Conservation (phyloP, 2,329 filamentous ascomycete species). For the Beauveria pseudobassiana region DNA sequence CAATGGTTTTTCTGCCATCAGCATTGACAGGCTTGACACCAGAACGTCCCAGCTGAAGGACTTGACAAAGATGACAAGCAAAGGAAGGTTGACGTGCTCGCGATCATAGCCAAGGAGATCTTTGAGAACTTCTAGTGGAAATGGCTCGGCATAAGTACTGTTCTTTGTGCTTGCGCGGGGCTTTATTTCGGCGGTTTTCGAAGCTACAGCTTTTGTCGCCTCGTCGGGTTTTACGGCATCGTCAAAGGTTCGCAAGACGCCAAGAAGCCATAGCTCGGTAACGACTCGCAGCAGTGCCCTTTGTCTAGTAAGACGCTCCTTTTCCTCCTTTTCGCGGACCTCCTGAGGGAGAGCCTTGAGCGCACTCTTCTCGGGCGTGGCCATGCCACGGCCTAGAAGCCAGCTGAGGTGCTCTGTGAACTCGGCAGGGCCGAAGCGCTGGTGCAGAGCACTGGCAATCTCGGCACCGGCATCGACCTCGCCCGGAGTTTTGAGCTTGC, state of each 20-base stretch:
- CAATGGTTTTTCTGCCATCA: conserved; percentile 76
- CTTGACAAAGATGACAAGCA: conserved; percentile 94
- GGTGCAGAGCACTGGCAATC: conserved; percentile 89
- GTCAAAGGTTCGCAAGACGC: conserved; percentile 73
- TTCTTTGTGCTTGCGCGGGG: conserved; percentile 49
- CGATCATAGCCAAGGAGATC: conserved; percentile 90
- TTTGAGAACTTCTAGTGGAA: conserved; percentile 95
- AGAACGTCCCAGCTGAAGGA: conserved; percentile 88
- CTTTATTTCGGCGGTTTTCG: conserved; percentile 57
- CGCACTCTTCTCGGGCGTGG: conserved; percentile 76
- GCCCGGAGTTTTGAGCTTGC: conserved; percentile 82
- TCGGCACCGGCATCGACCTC: conserved; percentile 90
- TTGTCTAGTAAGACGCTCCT: conserved; percentile 82
- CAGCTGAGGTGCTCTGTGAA: conserved; percentile 90
- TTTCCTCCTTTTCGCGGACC: conserved; percentile 88
- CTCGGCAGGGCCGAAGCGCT: conserved; percentile 82
- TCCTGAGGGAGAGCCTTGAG: conserved; percentile 75
- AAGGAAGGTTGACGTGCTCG: conserved; percentile 82
- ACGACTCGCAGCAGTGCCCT: conserved; percentile 80
- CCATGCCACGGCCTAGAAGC: conserved; percentile 84
- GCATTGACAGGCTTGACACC: conserved; percentile 65
- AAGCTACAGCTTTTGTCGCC: conserved; percentile 50
- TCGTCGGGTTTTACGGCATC: conserved; percentile 57
- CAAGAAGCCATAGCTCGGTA: conserved; percentile 93
- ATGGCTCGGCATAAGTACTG: conserved; percentile 72